These are phyloP conservation scores for Rhodotorula toruloides DNA, from an alignment of 768 basidiomycete genomes.

Conservation along the genomic window DNA sequence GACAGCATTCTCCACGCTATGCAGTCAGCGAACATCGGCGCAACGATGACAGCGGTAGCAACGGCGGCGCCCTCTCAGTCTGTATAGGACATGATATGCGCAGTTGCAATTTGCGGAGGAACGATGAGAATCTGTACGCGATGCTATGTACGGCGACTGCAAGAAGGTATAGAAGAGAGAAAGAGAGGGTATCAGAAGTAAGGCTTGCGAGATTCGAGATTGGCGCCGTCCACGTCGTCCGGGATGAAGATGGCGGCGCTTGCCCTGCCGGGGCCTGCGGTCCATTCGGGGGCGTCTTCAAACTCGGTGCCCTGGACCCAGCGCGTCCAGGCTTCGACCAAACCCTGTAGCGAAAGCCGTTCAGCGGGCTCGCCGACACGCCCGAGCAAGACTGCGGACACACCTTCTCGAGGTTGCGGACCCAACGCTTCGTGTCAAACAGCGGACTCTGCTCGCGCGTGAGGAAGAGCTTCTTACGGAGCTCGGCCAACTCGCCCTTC, in stretches of 20 bases:
- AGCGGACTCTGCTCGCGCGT: conserved; percentile 51
- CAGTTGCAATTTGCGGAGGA: no score
- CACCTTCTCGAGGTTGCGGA: conserved; percentile 52
- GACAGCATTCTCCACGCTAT: no score
- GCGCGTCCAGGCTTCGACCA: conserved; percentile 51
- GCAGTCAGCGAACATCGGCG: no score
- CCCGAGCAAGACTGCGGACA: not conserved
- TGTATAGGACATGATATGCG: no score
- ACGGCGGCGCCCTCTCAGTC: no score
- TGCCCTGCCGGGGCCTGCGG: not conserved
- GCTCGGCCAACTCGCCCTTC: conserved; percentile 48
- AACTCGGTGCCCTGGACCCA: conserved; percentile 48
- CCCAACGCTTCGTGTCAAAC: conserved; percentile 55
- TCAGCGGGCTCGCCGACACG: not conserved
- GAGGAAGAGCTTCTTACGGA: conserved; percentile 52
- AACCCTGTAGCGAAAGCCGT: conserved; percentile 40
- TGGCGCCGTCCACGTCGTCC: conserved; percentile 13
- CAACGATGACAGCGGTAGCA: no score
- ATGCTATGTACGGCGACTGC: no score
- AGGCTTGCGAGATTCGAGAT: not conserved
- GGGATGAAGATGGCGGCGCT: conserved; percentile 13
- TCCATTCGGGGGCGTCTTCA: conserved; percentile 29
- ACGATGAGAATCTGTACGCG: no score
- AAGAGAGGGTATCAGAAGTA: conserved; percentile 6
- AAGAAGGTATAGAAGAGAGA: no score